Percentiles rank a stretch among this genome's conserved stretches.
Evolutionary conservation across 495 filamentous ascomycete genomes (phyloP).

Genomic region (Corynascus novoguineensis): DNA sequence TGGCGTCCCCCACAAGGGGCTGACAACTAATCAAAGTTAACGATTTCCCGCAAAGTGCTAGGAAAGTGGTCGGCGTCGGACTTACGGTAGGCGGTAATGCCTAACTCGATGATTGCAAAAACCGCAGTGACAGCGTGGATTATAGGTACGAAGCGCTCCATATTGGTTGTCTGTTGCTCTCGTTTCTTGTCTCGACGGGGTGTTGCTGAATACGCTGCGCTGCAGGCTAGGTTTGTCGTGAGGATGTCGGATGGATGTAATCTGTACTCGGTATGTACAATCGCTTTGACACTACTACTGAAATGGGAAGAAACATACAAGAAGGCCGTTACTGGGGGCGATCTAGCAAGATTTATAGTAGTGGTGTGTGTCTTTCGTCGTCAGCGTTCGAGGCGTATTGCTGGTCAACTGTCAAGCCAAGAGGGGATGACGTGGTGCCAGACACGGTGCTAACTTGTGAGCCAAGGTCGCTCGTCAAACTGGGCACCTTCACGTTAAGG

Average conservation of each 20-base stretch:
- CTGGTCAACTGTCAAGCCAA: background rate
- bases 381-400: background rate
- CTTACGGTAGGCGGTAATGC: conserved; percentile 65
- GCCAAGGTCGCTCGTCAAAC: no score
- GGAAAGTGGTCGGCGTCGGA: background rate
- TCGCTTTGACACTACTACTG: background rate
- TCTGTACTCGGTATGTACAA: no score
- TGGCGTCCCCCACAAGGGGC: conserved; percentile 34
- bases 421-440: conserved; percentile 10
- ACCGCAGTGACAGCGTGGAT: conserved; percentile 59
- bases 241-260: no score
- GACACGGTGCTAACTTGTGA: background rate
- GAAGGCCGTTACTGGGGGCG: background rate
- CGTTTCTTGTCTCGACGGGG: background rate
- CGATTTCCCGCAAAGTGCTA: no score
- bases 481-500: background rate
- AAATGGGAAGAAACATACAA: background rate
- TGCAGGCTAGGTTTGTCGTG: no score
- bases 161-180: background rate
- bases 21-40: conserved; percentile 29
- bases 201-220: background rate
- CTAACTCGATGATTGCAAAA: conserved; percentile 66
- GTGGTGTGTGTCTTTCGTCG: background rate
- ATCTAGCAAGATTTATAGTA: background rate
- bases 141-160: conserved; percentile 48